Conservation (phyloP, 257 asterid species). For the Salvia splendens region DNA sequence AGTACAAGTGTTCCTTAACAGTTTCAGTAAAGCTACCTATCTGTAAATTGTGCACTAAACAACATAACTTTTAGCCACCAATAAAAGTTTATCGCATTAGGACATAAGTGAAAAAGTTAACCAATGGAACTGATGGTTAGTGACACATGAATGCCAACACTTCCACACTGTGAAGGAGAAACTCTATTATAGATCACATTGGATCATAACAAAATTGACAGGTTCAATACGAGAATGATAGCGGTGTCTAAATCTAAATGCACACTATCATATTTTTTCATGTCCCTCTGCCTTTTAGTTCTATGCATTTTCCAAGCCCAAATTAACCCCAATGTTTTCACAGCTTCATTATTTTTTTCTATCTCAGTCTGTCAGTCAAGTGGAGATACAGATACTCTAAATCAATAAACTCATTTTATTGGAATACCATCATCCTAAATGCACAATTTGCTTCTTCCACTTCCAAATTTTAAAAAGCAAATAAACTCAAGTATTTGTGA, state of each 20-base stretch:
- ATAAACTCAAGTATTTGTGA: background rate
- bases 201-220: background rate
- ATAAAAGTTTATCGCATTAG: background rate
- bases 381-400: slow-evolving; percentile 12
- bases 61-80: background rate
- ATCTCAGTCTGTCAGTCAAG: slow-evolving; percentile 11
- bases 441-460: slow-evolving; percentile 14
- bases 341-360: background rate
- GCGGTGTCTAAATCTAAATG: background rate
- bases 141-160: slow-evolving; percentile 11
- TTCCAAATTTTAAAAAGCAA: background rate
- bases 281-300: background rate
- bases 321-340: background rate
- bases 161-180: background rate
- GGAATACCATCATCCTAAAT: background rate
- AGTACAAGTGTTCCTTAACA: slow-evolving; percentile 1
- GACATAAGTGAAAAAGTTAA: background rate
- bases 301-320: background rate
- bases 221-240: background rate
- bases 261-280: slow-evolving; percentile 15
- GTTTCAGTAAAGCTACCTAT: background rate
- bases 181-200: slow-evolving; percentile 1
- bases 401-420: slow-evolving; percentile 6
- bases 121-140: slow-evolving; percentile 14
- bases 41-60: background rate